A percentile compares a stretch with the other conserved stretches of the same genome.
Conservation (phyloP, 352 stramenopile species). For the Halophytophthora batemanensis region DNA sequence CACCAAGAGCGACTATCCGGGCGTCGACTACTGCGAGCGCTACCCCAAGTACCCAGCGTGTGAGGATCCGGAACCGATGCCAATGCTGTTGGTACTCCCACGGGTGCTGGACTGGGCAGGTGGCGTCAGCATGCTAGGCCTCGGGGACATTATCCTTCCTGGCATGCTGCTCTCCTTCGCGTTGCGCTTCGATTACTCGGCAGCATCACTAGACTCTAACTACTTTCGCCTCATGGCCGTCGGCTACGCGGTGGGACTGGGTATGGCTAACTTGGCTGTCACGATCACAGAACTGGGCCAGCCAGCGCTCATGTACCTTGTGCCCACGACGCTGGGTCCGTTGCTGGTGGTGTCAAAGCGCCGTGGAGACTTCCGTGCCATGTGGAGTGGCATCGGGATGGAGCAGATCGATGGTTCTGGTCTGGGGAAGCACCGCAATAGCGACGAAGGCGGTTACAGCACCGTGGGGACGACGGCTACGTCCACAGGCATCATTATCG, state of each 20-base stretch:
- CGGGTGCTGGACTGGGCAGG: constrained; percentile 90
- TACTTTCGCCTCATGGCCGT: constrained; percentile 91
- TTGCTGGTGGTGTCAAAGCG: constrained; percentile 57
- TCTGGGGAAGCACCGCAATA: constrained; percentile 15
- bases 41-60: constrained; percentile 60
- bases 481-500: constrained; percentile 12
- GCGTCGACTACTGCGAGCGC: constrained; percentile 72
- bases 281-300: constrained; percentile 93
- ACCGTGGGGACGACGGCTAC: constrained; percentile 13
- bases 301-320: constrained; percentile 95
- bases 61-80: constrained; percentile 85
- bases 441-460: constrained; percentile 19
- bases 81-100: constrained; percentile 94
- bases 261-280: constrained; percentile 93
- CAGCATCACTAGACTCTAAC: constrained; percentile 13
- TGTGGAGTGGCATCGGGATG: constrained; percentile 44
- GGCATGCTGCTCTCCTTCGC: constrained; percentile 93
- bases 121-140: constrained; percentile 91
- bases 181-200: constrained; percentile 87
- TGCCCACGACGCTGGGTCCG: constrained; percentile 89
- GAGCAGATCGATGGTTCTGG: constrained; percentile 14
- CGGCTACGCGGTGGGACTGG: constrained; percentile 91
- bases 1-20: constrained; percentile 61
- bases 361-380: constrained; percentile 73
- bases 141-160: constrained; percentile 96